A percentile compares a stretch with the other conserved stretches of the same genome.
These are phyloP conservation scores for Naematelia aurantialba DNA, from an alignment of 768 basidiomycete species.

Conservation along the genomic window DNA sequence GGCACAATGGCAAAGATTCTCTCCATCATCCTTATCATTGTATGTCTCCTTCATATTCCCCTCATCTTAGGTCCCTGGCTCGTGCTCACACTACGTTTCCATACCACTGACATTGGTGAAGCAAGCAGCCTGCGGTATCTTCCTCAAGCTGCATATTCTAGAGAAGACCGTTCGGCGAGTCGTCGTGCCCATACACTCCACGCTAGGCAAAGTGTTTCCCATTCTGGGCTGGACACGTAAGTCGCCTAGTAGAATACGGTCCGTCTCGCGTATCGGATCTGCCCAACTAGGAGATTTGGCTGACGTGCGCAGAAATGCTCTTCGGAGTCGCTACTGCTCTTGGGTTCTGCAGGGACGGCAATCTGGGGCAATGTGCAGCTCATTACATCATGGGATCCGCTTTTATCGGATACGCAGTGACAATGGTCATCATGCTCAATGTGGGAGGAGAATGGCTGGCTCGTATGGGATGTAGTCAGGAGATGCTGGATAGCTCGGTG, in stretches of 20 bases:
- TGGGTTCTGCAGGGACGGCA: conserved; percentile 74
- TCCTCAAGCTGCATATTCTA: conserved; percentile 86
- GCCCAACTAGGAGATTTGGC: neutral
- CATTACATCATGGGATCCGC: conserved; percentile 62
- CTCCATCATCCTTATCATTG: conserved; percentile 55
- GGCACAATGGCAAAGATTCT: conserved; percentile 64
- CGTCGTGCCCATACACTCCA: conserved; percentile 66
- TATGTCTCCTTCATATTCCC: conserved; percentile 52
- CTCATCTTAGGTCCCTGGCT: too few species aligned
- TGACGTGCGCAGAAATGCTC: conserved; percentile 58
- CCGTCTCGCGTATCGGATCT: neutral
- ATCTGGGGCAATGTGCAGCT: conserved; percentile 72
- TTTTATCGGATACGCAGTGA: conserved; percentile 79
- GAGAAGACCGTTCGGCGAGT: conserved; percentile 67
- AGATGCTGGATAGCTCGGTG: conserved; percentile 50
- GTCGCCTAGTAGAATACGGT: too few species aligned
- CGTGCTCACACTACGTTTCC: neutral
- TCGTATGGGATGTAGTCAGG: conserved; percentile 45
- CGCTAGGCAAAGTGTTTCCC: conserved; percentile 80
- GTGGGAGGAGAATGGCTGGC: conserved; percentile 69
- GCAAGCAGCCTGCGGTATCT: conserved; percentile 74
- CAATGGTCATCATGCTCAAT: conserved; percentile 73
- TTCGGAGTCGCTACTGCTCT: conserved; percentile 69
- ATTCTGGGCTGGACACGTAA: conserved; percentile 73
- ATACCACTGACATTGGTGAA: conserved; percentile 14